Percentiles rank a stretch among this genome's conserved stretches.
phyloP scores from a whole-genome alignment of 2,329 filamentous ascomycete genomes.

The Paecilomyces fulvus region DNA sequence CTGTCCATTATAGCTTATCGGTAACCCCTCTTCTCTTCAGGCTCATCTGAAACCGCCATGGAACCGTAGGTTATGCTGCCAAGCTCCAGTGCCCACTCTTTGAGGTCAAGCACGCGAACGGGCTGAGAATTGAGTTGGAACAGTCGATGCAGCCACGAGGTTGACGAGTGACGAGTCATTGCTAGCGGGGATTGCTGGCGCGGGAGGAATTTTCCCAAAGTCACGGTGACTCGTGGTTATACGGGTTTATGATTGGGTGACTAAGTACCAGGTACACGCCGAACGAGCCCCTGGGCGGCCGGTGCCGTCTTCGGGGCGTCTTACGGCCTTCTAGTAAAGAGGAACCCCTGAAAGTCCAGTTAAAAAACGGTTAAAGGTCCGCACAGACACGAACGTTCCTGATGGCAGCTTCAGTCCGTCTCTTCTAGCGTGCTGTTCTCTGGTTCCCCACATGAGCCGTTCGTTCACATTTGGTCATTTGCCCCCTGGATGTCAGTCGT shows the following conservation, averaged over 20 bases:
- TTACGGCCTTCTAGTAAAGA: not conserved
- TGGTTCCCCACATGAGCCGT: not conserved
- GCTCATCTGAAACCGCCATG: not conserved
- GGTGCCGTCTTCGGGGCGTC: not conserved
- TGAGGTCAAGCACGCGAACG: not conserved
- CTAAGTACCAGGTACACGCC: not conserved
- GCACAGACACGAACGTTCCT: not conserved
- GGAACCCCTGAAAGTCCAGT: not conserved
- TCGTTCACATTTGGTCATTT: not conserved
- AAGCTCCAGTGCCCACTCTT: not conserved
- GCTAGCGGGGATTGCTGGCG: not conserved
- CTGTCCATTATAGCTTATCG: not conserved
- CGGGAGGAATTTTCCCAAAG: not conserved
- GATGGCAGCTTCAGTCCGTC: not conserved
- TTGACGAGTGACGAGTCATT: not conserved
- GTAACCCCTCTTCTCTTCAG: not conserved
- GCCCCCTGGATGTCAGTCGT: not conserved
- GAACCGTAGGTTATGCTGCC: not conserved
- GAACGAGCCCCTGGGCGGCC: not conserved
- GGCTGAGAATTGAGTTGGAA: not conserved
- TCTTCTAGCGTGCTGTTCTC: not conserved
- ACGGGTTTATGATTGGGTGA: not conserved
- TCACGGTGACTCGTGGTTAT: not conserved
- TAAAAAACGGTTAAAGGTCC: not conserved
- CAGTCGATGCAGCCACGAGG: not conserved